phyloP scores from a whole-genome alignment of 495 filamentous ascomycete genomes.

The Lophium mytilinum region DNA sequence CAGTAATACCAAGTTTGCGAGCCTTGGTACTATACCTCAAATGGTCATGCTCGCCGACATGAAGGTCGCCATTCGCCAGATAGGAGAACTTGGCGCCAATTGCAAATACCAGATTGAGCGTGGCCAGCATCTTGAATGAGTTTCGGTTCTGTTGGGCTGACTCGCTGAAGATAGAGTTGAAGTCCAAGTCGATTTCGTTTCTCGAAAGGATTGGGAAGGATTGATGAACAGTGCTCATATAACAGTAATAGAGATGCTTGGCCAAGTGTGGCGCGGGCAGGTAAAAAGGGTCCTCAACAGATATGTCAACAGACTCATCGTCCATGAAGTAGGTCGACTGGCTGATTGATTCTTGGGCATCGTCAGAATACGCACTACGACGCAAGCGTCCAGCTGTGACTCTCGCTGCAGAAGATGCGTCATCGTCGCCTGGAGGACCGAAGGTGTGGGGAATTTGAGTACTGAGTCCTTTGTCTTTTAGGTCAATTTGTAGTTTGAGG shows the following conservation, averaged over 20 bases:
- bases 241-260: constrained; percentile 49
- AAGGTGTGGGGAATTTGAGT: constrained; percentile 1
- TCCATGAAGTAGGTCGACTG: constrained; percentile 46
- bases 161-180: constrained; percentile 32
- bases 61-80: constrained; percentile 39
- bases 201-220: constrained; percentile 54
- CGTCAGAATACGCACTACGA: constrained; percentile 12
- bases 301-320: constrained; percentile 39
- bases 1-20: constrained; percentile 44
- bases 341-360: neutral
- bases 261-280: constrained; percentile 46
- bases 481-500: constrained; percentile 22
- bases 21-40: constrained; percentile 49
- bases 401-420: constrained; percentile 6
- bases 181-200: constrained; percentile 40
- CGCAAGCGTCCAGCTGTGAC: constrained; percentile 22
- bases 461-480: neutral
- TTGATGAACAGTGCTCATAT: constrained; percentile 50
- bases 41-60: constrained; percentile 43
- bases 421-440: constrained; percentile 11
- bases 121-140: constrained; percentile 44
- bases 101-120: constrained; percentile 57
- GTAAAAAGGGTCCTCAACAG: constrained; percentile 39
- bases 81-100: constrained; percentile 47
- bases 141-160: constrained; percentile 27